These are phyloP conservation scores for Aureobasidium sp. DNA, from an alignment of 2,329 filamentous ascomycete genomes.

Conservation along the genomic window DNA sequence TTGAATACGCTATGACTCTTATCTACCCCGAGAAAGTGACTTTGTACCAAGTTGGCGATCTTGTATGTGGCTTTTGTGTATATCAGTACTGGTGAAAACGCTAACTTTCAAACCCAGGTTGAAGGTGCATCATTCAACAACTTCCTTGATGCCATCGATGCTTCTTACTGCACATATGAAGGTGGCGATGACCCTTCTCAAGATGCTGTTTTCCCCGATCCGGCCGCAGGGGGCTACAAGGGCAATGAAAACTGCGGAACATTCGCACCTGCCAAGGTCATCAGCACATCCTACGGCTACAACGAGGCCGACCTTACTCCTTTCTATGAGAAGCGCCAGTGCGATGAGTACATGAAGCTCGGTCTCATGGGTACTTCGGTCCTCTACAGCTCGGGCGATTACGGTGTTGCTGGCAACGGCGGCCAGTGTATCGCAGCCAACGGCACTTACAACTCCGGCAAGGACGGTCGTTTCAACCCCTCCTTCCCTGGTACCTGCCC, in stretches of 20 bases:
- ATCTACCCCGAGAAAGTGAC: conserved; percentile 45
- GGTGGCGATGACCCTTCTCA: conserved; percentile 32
- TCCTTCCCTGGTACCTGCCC: conserved; percentile 40
- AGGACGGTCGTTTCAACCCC: conserved; percentile 35
- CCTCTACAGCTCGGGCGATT: conserved; percentile 45
- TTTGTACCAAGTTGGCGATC: conserved; percentile 39
- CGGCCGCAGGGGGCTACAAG: conserved; percentile 26
- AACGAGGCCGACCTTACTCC: conserved; percentile 44
- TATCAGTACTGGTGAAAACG: background rate
- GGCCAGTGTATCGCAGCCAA: conserved; percentile 34
- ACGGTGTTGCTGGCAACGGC: conserved; percentile 25
- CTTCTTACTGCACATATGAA: conserved; percentile 33
- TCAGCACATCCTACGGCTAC: conserved; percentile 47
- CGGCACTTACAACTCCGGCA: conserved; percentile 22
- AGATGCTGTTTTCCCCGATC: conserved; percentile 32
- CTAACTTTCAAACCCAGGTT: conserved; percentile 14
- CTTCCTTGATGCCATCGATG: conserved; percentile 40
- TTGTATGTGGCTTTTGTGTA: conserved; percentile 15
- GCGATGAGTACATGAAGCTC: conserved; percentile 50
- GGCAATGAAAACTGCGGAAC: conserved; percentile 39
- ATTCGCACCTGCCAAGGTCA: conserved; percentile 42
- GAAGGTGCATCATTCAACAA: conserved; percentile 28
- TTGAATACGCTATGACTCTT: conserved; percentile 47
- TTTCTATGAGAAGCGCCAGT: conserved; percentile 45
- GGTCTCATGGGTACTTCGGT: conserved; percentile 45